Evolutionary conservation across 2,329 filamentous ascomycete species (phyloP).

Genomic region (Neophaeococcomyces aloes): DNA sequence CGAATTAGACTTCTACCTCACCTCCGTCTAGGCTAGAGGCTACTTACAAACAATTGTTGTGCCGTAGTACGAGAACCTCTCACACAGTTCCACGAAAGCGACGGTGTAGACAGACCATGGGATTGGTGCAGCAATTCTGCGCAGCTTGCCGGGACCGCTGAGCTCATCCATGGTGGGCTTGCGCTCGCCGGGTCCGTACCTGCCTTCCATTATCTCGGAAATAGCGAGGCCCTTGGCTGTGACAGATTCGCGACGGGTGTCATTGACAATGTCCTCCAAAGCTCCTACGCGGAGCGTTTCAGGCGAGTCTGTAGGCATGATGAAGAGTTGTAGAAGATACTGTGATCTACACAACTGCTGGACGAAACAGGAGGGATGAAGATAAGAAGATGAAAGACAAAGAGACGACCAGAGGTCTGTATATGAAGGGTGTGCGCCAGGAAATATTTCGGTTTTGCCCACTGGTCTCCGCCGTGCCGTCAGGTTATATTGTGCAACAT

Average conservation of each 20-base stretch:
- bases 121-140: conserved; percentile 47
- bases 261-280: conserved; percentile 4
- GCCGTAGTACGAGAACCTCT: conserved; percentile 70
- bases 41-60: conserved; percentile 52
- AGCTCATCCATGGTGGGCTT: conserved; percentile 3
- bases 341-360: neutral
- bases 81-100: conserved; percentile 62
- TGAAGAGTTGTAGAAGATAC: neutral
- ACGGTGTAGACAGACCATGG: conserved; percentile 58
- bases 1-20: neutral
- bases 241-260: conserved; percentile 1
- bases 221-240: neutral
- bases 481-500: neutral
- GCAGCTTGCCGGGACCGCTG: conserved; percentile 22
- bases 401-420: neutral
- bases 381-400: neutral
- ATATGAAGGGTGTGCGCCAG: conserved; percentile 4
- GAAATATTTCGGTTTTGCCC: neutral
- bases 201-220: neutral
- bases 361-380: neutral
- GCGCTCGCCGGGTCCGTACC: conserved; percentile 1
- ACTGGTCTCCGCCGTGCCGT: conserved; percentile 8
- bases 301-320: conserved; percentile 7
- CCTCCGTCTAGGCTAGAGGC: neutral
- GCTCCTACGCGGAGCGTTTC: conserved; percentile 2